phyloP scores from a whole-genome alignment of 2,329 filamentous ascomycete species.

The Cladosporium sp. region DNA sequence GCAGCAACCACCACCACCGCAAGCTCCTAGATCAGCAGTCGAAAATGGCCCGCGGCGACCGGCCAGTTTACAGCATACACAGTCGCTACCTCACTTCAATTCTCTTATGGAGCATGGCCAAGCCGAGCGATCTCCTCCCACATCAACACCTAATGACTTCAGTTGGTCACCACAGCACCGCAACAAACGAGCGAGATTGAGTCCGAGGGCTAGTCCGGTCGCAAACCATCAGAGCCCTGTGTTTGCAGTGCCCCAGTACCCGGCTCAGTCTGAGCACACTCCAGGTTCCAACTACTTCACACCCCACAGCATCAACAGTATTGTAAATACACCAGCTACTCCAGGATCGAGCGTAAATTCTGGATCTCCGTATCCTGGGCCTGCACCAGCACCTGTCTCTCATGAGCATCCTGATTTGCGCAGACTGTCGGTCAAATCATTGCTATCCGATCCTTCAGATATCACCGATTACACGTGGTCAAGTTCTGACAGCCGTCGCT shows the following conservation, averaged over 20 bases:
- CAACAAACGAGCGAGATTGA: constrained; percentile 40
- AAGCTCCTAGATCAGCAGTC: neutral
- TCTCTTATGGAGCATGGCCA: constrained; percentile 7
- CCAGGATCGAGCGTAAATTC: constrained; percentile 41
- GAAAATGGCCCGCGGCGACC: neutral
- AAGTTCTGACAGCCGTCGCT: constrained; percentile 27
- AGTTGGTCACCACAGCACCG: constrained; percentile 40
- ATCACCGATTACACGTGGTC: constrained; percentile 19
- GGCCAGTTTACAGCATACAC: constrained; percentile 1
- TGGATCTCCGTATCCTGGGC: constrained; percentile 31
- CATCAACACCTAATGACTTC: constrained; percentile 22
- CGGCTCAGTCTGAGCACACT: constrained; percentile 39
- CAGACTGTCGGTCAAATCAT: constrained; percentile 65
- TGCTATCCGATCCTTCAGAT: constrained; percentile 58
- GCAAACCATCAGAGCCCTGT: constrained; percentile 27
- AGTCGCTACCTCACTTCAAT: constrained; percentile 12
- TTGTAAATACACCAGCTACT: constrained; percentile 47
- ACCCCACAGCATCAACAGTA: constrained; percentile 45
- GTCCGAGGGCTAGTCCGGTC: constrained; percentile 28
- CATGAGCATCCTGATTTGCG: constrained; percentile 49
- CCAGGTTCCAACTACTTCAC: constrained; percentile 39
- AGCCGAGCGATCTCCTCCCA: constrained; percentile 11
- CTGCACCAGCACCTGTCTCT: constrained; percentile 23
- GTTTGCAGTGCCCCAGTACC: constrained; percentile 34
- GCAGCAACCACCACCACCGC: neutral